Conservation (phyloP, 208 protist genomes). For the Acanthamoeba culbertsoni region DNA sequence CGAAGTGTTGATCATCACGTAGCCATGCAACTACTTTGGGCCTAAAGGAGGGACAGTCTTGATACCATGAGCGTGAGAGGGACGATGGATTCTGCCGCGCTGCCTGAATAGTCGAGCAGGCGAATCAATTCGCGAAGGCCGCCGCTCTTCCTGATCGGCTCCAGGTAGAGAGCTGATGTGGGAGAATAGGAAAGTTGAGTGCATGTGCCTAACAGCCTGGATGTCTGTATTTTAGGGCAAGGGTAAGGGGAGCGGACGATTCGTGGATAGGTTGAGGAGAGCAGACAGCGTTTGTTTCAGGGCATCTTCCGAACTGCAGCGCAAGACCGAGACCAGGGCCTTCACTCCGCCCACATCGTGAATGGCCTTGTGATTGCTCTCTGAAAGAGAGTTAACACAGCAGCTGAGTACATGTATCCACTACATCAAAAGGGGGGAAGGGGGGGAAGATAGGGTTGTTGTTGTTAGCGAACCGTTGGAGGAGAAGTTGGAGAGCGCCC, state of each 20-base stretch:
- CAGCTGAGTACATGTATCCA: neutral
- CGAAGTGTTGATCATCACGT: neutral
- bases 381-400: neutral
- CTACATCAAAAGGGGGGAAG: neutral
- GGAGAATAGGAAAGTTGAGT: neutral
- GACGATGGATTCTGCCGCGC: slow-evolving; percentile 12
- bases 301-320: neutral
- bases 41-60: too few relatives aligned
- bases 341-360: slow-evolving; percentile 14
- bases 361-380: slow-evolving; percentile 44
- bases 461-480: slow-evolving; percentile 29
- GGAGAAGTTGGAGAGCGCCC: slow-evolving; percentile 57
- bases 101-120: slow-evolving; percentile 31
- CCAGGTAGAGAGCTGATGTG: neutral
- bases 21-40: too few relatives aligned
- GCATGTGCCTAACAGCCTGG: too few relatives aligned
- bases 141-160: neutral
- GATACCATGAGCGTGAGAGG: slow-evolving; percentile 38
- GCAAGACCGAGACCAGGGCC: neutral
- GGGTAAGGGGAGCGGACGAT: neutral
- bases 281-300: slow-evolving; percentile 56
- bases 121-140: slow-evolving; percentile 39
- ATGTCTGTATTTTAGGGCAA: neutral
- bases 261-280: slow-evolving; percentile 41
- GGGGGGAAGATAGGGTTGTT: too few relatives aligned